phyloP scores from a whole-genome alignment of 176 grass and related monocot species.

The Hsuehochloa calcarea region DNA sequence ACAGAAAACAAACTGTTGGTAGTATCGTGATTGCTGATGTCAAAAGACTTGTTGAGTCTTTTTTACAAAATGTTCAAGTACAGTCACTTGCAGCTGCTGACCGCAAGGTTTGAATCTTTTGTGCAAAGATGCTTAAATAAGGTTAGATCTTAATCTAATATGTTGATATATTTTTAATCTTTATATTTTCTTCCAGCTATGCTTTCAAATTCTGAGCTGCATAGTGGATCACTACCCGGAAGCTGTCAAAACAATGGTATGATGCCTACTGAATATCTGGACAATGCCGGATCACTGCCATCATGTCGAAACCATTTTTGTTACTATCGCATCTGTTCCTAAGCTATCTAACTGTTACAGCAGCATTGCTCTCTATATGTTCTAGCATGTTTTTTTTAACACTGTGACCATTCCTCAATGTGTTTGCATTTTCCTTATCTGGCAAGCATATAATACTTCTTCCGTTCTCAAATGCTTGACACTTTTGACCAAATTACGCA shows the following conservation, averaged over 20 bases:
- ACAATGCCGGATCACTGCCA: constrained; percentile 5
- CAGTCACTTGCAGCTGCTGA: constrained; percentile 70
- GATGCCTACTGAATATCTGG: constrained; percentile 26
- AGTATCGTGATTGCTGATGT: constrained; percentile 53
- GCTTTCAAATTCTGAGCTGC: constrained; percentile 73
- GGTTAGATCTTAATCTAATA: constrained; percentile 17
- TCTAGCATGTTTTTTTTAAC: background rate
- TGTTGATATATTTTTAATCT: constrained; percentile 24
- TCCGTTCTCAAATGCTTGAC: background rate
- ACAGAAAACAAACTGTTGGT: constrained; percentile 60
- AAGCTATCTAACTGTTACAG: constrained; percentile 1
- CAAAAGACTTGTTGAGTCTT: constrained; percentile 67
- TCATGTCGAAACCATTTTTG: background rate
- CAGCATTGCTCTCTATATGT: background rate
- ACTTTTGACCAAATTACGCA: background rate
- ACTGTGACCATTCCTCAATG: no score
- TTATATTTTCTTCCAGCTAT: constrained; percentile 60
- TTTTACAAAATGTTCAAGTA: constrained; percentile 65
- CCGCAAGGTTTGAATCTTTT: constrained; percentile 62
- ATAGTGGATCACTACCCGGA: constrained; percentile 61
- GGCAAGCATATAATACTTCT: constrained; percentile 17
- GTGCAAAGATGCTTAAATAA: constrained; percentile 21
- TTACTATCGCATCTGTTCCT: constrained; percentile 6
- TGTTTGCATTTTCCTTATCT: no score
- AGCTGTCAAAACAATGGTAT: constrained; percentile 64